Evolutionary conservation across 1,284 basidiomycete species (phyloP).

Genomic region (Pterulicium gracile): DNA sequence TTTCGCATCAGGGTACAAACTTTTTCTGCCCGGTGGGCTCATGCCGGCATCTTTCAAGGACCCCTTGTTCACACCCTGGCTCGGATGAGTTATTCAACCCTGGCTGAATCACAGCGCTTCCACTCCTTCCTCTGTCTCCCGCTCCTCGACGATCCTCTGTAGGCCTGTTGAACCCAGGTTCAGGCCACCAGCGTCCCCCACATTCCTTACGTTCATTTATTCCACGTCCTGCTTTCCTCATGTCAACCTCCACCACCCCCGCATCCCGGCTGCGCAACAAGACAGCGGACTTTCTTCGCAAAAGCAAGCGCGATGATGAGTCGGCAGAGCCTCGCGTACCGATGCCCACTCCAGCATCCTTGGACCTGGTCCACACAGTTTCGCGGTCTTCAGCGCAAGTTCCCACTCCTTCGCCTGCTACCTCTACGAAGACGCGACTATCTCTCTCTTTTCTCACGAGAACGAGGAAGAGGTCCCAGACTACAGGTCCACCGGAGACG

Average conservation of each 20-base stretch:
- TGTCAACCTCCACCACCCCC: background rate
- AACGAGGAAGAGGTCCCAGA: slow-evolving; percentile 4
- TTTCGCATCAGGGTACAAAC: no score
- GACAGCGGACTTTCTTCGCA: background rate
- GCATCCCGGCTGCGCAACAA: background rate
- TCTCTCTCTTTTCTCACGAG: background rate
- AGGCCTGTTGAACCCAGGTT: background rate
- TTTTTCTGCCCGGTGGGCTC: no score
- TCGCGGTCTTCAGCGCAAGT: no score
- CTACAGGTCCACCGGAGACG: background rate
- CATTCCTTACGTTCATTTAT: background rate
- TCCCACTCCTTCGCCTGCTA: no score
- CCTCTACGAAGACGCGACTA: background rate
- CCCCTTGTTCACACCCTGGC: no score
- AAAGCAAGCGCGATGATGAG: background rate
- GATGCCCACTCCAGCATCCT: background rate
- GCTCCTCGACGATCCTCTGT: background rate
- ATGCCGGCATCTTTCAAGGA: no score
- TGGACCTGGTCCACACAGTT: no score
- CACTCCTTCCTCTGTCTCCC: background rate
- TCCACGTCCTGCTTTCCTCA: background rate
- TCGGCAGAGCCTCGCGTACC: background rate
- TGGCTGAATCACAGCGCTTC: no score
- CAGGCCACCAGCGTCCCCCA: background rate
- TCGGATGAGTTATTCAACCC: no score